Base-by-base conservation (phyloP, 2,329 filamentous ascomycete genomes). In the Neocucurbitaria cava region DNA sequence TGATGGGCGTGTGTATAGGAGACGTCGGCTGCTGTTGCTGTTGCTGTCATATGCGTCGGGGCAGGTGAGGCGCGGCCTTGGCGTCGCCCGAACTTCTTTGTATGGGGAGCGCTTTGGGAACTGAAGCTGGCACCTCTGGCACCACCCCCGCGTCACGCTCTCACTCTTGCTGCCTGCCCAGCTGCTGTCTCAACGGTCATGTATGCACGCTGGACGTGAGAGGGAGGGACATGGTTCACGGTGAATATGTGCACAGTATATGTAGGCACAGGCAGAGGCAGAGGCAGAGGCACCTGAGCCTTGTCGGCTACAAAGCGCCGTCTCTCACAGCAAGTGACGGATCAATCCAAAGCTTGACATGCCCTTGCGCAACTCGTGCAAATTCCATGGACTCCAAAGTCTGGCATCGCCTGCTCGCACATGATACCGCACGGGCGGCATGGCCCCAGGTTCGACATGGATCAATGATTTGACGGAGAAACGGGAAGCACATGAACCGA, bases 1-100 rank as follows among this genome's bases (percentile, higher is more conserved):
- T 64, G 70, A 62, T 69, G 69, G 54, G 26, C 26, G 56, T 52
- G 52, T 56, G 58, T 59, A 62, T 62, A 62, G 63, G 64, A 65
- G 62, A 52, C 52, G 58, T 52, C 57, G 54, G 46, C n/a, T n/a
- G n/a, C n/a, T n/a, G n/a, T n/a, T n/a, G n/a, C n/a, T n/a, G 56
- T 54, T 45, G 53, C 56, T 61, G 59, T 59, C 57, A 55, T 41
- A 47, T 49, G 56, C 44, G 46, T 48, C 21, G 23, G n/a, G 26
- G 39, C n/a, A 36, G 40, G 24, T 13, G 52, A 58, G 51, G 56
- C 58, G 61, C 41, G 49, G 52, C 35, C 65, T 68, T 68, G 62
- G 65, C 65, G 36, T 42, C 33, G 42, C 46, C 44, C 42, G 48
- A 52, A 46, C 46, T 56, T 52, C 57, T 58, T 57, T 54, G 51